Evolutionary conservation across 2,329 filamentous ascomycete genomes (phyloP), one percentile per base, ranked within the genome.

Genomic region (Pseudogymnoascus sp.): DNA sequence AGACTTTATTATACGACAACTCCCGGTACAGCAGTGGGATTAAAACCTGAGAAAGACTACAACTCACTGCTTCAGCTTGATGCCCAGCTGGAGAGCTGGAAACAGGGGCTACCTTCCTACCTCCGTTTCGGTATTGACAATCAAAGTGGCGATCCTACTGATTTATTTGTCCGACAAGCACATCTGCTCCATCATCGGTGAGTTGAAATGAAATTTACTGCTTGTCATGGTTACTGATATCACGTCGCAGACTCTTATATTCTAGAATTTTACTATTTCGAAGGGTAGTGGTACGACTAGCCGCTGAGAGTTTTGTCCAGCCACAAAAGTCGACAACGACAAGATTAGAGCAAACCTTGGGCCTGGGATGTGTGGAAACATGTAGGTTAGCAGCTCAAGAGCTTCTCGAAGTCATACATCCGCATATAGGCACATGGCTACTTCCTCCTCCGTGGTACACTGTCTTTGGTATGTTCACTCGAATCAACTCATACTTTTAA

Each of bases 381-480:
- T 61, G 46, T n/a, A 21, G 34, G 16, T 18, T 23, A 59, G 53
- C 53, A 28, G 43, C 46, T 16, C n/a, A 60, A 31, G 53, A 59
- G 8, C 61, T 63, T 12, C 18, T 63, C 18, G 25, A 38, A 21
- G 18, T 38, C 11, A 46, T 63, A 21, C 25, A 37, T 25, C 16
- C 38, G 9, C 25, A 60, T 25, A 31, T 63, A 31, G 53, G 43
- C 5, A 60, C 46, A 31, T 59, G 34, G 28, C 18, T 60, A 36
- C 31, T 63, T 25, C 61, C 61, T 31, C 61, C 61, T 36, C 8
- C 49, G 9, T 63, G 61, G 61, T 63, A 63, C 25, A 60, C 61
- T 34, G 46, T 31, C 14, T 63, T 63, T 28, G 56, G 61, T 63
- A 25, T 16, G 61, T 61, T 18, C 9, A 53, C 23, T 28, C 18